Conservation (phyloP, 148 eudicot species). For the Mesembryanthemum crystallinum region DNA sequence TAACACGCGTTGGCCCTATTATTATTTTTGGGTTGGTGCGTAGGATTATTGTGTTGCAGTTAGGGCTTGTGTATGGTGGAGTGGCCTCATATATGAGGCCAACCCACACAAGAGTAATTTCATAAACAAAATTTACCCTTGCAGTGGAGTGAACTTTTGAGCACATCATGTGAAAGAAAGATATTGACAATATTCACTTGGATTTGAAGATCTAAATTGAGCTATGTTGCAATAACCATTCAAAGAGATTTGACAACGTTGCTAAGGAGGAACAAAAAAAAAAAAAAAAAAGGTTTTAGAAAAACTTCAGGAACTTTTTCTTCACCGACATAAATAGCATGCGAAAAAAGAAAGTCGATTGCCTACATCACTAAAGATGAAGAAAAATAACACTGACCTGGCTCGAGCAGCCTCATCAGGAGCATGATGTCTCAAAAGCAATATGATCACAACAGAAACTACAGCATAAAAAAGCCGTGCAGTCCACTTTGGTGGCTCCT, state of each 20-base stretch:
- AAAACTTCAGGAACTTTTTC: neutral
- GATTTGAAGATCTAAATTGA: neutral
- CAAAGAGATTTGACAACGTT: neutral
- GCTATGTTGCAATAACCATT: neutral
- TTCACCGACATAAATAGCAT: neutral
- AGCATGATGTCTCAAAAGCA: constrained; percentile 92
- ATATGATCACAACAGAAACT: constrained; percentile 56
- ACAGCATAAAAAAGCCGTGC: constrained; percentile 74
- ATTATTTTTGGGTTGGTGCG: too few relatives aligned
- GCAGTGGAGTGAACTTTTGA: neutral
- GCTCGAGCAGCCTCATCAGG: constrained; percentile 99
- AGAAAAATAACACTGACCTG: constrained; percentile 49
- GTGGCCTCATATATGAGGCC: too few relatives aligned
- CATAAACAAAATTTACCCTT: too few relatives aligned
- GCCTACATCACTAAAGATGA: neutral
- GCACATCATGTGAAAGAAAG: neutral
- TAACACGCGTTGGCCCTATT: too few relatives aligned
- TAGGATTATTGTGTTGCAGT: too few relatives aligned
- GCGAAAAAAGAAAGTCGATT: neutral
- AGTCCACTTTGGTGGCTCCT: constrained; percentile 88
- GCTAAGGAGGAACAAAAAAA: neutral
- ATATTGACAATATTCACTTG: neutral
- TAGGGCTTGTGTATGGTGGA: too few relatives aligned
- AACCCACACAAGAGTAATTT: too few relatives aligned
- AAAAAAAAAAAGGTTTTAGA: neutral